Conservation (phyloP, 495 filamentous ascomycete species). For the Bryoglossum gracile region DNA sequence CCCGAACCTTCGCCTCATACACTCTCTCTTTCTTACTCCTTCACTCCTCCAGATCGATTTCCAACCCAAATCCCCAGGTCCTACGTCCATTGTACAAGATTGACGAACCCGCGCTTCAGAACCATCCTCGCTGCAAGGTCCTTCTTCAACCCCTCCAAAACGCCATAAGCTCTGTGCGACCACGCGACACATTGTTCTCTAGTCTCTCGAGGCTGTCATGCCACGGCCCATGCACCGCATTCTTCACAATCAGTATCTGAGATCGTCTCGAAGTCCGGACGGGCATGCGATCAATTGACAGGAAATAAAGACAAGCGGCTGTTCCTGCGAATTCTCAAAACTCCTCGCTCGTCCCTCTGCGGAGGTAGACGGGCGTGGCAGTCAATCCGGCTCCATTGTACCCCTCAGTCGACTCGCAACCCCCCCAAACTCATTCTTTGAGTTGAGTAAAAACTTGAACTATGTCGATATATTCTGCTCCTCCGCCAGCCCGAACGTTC, state of each 20-base stretch:
- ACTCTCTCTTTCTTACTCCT: too few species aligned
- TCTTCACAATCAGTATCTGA: background rate
- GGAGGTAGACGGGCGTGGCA: conserved; percentile 53
- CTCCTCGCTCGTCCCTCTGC: conserved; percentile 48
- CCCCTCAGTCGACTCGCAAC: too few species aligned
- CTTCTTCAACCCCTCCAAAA: background rate
- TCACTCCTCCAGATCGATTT: background rate
- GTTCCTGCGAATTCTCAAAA: conserved; percentile 8
- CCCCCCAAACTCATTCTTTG: too few species aligned
- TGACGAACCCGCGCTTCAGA: background rate
- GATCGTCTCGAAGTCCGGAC: conserved; percentile 1
- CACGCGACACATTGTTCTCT: conserved; percentile 9
- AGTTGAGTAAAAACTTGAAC: too few species aligned
- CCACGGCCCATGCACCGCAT: conserved; percentile 12
- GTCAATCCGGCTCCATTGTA: background rate
- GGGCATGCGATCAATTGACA: conserved; percentile 13
- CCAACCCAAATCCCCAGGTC: background rate
- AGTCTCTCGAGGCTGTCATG: conserved; percentile 8
- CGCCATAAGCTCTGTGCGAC: conserved; percentile 19
- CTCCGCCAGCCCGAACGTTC: conserved; percentile 50
- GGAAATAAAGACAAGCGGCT: background rate
- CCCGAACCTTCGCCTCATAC: too few species aligned
- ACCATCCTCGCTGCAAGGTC: conserved; percentile 1
- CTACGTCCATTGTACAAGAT: background rate
- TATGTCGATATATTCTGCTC: conserved; percentile 50